Base-by-base conservation (phyloP, 768 basidiomycete species). In the Antrodiella citrinella region DNA sequence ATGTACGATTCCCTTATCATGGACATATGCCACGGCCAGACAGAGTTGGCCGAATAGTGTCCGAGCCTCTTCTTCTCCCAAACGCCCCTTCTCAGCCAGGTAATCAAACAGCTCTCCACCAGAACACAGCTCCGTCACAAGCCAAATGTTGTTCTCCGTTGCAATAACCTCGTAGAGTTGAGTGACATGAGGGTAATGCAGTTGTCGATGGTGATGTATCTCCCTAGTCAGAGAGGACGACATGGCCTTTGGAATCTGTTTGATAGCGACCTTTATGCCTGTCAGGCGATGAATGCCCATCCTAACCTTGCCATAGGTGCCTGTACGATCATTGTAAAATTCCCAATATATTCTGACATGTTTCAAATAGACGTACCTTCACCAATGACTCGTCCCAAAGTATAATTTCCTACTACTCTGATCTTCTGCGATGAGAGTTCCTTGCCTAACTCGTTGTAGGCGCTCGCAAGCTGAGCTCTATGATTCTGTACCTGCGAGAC, bases 21-120 rank as follows among this genome's bases (percentile, higher is more conserved):
- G 96, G 21, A 96, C 75, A 67, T 94, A 94, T 19, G 86, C 91
- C 19, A 98, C 88, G 0, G 93, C 94, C 9, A 97, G 82, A 60
- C 88, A 89, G 3, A 98, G 72, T 63, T 98, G 93, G n/a, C 96
- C 95, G 62, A 99, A 96, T n/a, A 98, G 68, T 19, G 86, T 69
- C 58, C 80, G 80, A 3, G 91, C 75, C 68, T 99, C 96, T 39
- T 82, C 79, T 65, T 95, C 91, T 19, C 78, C 70, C 48, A 98
- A 66, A 2, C 94, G 78, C 19, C 92, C 91, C 59, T 95, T 90
- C 72, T 99, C 96, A 12, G 87, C 91, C 20, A 99, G 84, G 63
- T 98, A 98, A 68, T 98, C 96, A 67, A 97, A 99, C 23, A 99
- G 79, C 67, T 99, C 96, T 38, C 96, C 96, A 9, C 96, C 96